A percentile compares a stretch with the other conserved stretches of the same genome.
These are phyloP conservation scores for Leccinellum luteum DNA, from an alignment of 768 basidiomycete genomes.

Conservation along the genomic window DNA sequence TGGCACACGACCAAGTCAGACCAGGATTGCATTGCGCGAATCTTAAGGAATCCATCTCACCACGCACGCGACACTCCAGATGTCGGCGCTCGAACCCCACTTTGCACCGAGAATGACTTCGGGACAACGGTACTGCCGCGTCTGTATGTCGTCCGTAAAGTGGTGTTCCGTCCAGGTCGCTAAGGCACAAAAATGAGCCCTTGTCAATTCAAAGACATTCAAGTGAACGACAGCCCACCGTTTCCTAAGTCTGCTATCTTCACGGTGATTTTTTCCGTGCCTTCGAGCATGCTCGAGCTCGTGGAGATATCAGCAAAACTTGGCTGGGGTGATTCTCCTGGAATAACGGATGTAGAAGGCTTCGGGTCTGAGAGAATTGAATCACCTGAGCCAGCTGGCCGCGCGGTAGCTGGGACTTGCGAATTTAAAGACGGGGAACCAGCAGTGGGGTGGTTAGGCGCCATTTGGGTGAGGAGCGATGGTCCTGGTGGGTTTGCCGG, in stretches of 20 bases:
- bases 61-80: constrained; percentile 95
- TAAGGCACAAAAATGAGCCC: constrained; percentile 8
- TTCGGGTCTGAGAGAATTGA: constrained; percentile 17
- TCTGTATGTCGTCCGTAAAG: constrained; percentile 98
- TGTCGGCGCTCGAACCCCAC: constrained; percentile 94
- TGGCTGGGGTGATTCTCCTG: constrained; percentile 27
- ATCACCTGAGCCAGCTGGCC: constrained; percentile 23
- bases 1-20: background rate
- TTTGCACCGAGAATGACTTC: constrained; percentile 96
- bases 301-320: constrained; percentile 26
- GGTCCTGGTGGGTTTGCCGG: constrained; percentile 51
- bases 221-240: constrained; percentile 26
- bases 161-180: constrained; percentile 93
- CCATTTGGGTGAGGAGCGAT: constrained; percentile 72
- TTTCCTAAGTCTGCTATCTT: constrained; percentile 99
- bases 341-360: constrained; percentile 26
- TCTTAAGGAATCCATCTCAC: constrained; percentile 43
- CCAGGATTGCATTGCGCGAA: background rate
- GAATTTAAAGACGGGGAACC: constrained; percentile 27
- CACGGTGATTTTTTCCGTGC: constrained; percentile 80
- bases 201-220: background rate
- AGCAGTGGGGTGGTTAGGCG: constrained; percentile 34
- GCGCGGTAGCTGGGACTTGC: constrained; percentile 22
- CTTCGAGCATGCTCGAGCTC: constrained; percentile 34
- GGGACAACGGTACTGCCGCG: constrained; percentile 94